These are phyloP conservation scores for Selaginella tamariscina DNA, from an alignment of 75 land plant species.

Conservation along the genomic window DNA sequence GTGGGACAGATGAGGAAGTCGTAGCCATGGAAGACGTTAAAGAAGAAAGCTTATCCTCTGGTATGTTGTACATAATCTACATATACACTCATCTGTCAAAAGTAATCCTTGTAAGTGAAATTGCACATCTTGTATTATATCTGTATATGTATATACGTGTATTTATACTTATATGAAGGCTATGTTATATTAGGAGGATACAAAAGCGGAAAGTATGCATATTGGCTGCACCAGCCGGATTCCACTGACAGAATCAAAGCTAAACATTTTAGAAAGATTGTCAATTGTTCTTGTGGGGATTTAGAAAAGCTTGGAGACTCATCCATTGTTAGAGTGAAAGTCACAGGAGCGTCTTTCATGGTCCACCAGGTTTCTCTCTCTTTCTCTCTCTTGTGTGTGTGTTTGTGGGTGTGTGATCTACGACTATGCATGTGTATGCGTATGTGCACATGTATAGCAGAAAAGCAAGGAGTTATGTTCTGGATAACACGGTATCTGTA, in stretches of 20 bases:
- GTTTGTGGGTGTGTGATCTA: too few species aligned
- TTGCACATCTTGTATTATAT: background rate
- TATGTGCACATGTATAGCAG: too few species aligned
- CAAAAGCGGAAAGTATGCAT: background rate
- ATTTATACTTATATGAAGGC: too few species aligned
- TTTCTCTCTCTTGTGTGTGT: too few species aligned
- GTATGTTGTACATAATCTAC: conserved; percentile 22
- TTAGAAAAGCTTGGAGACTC: conserved; percentile 38
- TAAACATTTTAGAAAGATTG: conserved; percentile 68
- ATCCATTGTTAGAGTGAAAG: conserved; percentile 42
- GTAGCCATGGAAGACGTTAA: conserved; percentile 18
- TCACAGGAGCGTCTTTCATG: conserved; percentile 94
- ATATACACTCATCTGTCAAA: background rate
- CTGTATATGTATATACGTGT: conserved; percentile 9
- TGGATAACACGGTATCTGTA: too few species aligned
- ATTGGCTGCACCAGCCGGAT: conserved; percentile 77
- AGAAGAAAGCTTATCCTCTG: background rate
- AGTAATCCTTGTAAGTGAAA: background rate
- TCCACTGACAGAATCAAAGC: conserved; percentile 51
- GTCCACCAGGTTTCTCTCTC: conserved; percentile 99
- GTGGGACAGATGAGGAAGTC: conserved; percentile 1
- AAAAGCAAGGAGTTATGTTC: too few species aligned
- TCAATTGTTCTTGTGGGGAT: conserved; percentile 60
- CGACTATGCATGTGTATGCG: too few species aligned
- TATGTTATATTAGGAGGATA: too few species aligned